Conservation (phyloP, 2,329 filamentous ascomycete species). For the Xylariaceae sp. region DNA sequence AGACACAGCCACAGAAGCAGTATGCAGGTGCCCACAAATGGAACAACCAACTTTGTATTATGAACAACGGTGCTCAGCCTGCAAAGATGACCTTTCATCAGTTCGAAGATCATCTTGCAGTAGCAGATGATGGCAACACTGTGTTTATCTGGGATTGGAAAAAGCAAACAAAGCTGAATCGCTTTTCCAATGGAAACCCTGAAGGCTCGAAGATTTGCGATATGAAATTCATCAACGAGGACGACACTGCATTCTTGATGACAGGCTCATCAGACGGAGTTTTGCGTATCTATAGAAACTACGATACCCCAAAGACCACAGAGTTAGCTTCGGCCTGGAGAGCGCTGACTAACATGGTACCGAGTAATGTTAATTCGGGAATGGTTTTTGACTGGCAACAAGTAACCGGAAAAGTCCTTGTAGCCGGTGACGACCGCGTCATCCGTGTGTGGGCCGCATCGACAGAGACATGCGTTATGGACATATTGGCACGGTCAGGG, state of each 20-base stretch:
- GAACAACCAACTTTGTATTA: slow-evolving; percentile 73
- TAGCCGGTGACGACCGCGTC: slow-evolving; percentile 91
- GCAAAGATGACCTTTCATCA: slow-evolving; percentile 95
- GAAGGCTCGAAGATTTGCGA: slow-evolving; percentile 88
- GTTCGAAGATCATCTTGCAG: slow-evolving; percentile 92
- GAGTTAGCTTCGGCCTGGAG: slow-evolving; percentile 89
- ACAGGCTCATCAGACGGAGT: slow-evolving; percentile 94
- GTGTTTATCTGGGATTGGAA: slow-evolving; percentile 95
- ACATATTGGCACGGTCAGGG: slow-evolving; percentile 90
- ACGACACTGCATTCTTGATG: slow-evolving; percentile 91
- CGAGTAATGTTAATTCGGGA: slow-evolving; percentile 89
- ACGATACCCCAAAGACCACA: slow-evolving; percentile 71
- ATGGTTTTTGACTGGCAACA: slow-evolving; percentile 99
- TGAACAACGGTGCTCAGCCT: slow-evolving; percentile 87
- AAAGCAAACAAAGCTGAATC: slow-evolving; percentile 66
- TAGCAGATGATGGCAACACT: slow-evolving; percentile 88
- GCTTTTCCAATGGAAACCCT: slow-evolving; percentile 94
- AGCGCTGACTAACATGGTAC: slow-evolving; percentile 87
- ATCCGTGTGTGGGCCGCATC: slow-evolving; percentile 96
- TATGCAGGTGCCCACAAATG: slow-evolving; percentile 81
- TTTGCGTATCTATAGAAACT: slow-evolving; percentile 87
- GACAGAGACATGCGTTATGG: slow-evolving; percentile 85
- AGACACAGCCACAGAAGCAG: slow-evolving; percentile 90
- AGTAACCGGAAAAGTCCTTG: slow-evolving; percentile 90
- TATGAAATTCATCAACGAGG: slow-evolving; percentile 96